phyloP scores from a whole-genome alignment of 768 basidiomycete genomes.

The Suillus decipiens region DNA sequence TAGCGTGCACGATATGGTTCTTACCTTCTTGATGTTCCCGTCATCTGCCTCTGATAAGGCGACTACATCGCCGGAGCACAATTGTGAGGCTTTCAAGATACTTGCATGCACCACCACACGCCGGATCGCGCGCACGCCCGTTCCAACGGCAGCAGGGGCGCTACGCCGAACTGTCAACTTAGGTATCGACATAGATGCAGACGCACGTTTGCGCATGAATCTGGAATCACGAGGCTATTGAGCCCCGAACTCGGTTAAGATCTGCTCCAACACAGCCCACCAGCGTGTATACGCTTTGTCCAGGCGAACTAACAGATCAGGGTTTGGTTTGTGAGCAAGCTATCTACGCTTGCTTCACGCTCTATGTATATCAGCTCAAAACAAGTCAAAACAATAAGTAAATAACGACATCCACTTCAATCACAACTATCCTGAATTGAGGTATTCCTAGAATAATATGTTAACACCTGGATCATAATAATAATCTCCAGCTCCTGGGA shows the following conservation, averaged over 20 bases:
- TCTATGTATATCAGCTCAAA: not conserved
- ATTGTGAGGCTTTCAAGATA: conserved; percentile 56
- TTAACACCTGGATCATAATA: conserved; percentile 2
- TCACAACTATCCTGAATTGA: too few relatives aligned
- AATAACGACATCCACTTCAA: not conserved
- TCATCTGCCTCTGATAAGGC: conserved; percentile 48
- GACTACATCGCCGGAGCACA: conserved; percentile 71
- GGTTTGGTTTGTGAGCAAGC: not conserved
- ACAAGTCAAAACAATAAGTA: not conserved
- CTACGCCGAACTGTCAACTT: not conserved
- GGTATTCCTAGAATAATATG: not conserved
- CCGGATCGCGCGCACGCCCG: conserved; percentile 47
- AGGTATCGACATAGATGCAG: conserved; percentile 4
- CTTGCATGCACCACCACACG: conserved; percentile 68
- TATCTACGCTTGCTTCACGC: not conserved
- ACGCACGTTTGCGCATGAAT: conserved; percentile 1
- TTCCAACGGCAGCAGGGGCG: not conserved
- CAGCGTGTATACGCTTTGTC: not conserved
- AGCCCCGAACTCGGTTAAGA: not conserved
- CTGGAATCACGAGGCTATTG: not conserved
- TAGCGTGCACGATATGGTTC: conserved; percentile 19
- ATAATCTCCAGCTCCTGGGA: not conserved
- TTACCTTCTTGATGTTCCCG: conserved; percentile 36
- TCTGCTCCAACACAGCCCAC: not conserved
- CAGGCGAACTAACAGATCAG: not conserved